Evolutionary conservation across 2,329 filamentous ascomycete genomes (phyloP).

Genomic region (Colletotrichum shisoi): DNA sequence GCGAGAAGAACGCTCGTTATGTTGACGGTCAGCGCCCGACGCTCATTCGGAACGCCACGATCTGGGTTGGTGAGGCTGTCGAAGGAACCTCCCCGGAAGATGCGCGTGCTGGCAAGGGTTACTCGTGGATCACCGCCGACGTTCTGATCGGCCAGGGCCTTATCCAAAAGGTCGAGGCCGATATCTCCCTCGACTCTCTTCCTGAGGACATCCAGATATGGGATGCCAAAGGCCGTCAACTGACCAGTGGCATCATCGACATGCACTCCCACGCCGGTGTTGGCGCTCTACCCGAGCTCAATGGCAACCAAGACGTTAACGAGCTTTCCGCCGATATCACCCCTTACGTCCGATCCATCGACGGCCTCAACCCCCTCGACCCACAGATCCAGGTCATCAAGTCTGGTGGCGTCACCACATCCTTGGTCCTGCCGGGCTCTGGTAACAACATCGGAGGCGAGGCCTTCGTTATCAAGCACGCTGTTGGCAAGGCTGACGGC

Average conservation of each 20-base stretch:
- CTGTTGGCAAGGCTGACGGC: constrained; percentile 66
- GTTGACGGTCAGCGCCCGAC: constrained; percentile 66
- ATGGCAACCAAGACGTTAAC: constrained; percentile 67
- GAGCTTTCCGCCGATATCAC: constrained; percentile 71
- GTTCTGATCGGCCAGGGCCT: constrained; percentile 68
- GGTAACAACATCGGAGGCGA: constrained; percentile 79
- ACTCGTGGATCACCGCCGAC: constrained; percentile 67
- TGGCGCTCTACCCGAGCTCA: constrained; percentile 62
- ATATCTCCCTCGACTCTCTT: constrained; percentile 54
- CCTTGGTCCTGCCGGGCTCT: constrained; percentile 71
- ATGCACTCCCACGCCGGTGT: constrained; percentile 75
- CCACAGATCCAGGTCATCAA: constrained; percentile 74
- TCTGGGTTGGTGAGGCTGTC: constrained; percentile 70
- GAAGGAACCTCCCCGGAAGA: constrained; percentile 62
- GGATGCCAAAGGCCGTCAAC: constrained; percentile 66
- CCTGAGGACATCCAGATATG: constrained; percentile 60
- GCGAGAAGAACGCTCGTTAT: constrained; percentile 68
- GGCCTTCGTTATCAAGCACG: constrained; percentile 73
- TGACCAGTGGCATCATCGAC: constrained; percentile 74
- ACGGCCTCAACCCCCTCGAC: constrained; percentile 69
- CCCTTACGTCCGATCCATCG: constrained; percentile 72
- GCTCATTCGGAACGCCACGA: constrained; percentile 70
- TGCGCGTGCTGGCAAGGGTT: constrained; percentile 66
- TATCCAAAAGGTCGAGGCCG: constrained; percentile 61
- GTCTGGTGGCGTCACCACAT: constrained; percentile 75